Evolutionary conservation across 2,329 filamentous ascomycete genomes (phyloP), one percentile per base, ranked within the genome.

Genomic region (Talaromyces sp.): DNA sequence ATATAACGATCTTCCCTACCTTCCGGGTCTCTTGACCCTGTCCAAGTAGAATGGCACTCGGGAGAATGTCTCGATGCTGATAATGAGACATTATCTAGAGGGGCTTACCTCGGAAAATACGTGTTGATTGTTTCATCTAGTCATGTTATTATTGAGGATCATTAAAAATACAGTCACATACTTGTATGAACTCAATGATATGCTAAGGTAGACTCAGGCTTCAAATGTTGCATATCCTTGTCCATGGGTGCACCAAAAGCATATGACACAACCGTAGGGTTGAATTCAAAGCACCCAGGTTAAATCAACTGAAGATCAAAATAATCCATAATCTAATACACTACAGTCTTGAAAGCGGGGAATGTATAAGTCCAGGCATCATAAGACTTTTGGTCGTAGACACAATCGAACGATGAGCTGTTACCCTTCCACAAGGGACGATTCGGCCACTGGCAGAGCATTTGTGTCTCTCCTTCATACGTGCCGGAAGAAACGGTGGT

Each of bases 21-120:
- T 79, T 6, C 86, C 85, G 0, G 86, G 81, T 57, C 64, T 88
- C 33, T 71, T 88, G 65, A 88, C 85, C 0, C 73, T 86, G 48
- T 24, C 60, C 16, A 58, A 57, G 8, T 63, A 63, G 58, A 35
- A 16, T 57, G 13, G 19, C 33, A 52, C 2, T 2, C 9, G 11
- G 27, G 31, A 7, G 31, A 22, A 47, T 24, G 19, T 13, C 14
- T 47, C 19, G 45, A 47, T 47, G 11, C 11, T 24, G 19, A 5
- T 14, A 14, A 24, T 24, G 45, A 47, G 19, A 22, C 6, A 13
- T 24, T 8, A 24, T 13, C 8, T 27, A 27, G 4, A 50, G 7
- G 16, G 13, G 13, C 7, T 31, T n/a, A 7, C 24, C 14, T 50
- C 5, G 11, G 45, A 24, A 22, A 8, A 24, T 14, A 24, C 22